Conservation (phyloP, 306 rosid genomes). For the Spatholobus suberectus region DNA sequence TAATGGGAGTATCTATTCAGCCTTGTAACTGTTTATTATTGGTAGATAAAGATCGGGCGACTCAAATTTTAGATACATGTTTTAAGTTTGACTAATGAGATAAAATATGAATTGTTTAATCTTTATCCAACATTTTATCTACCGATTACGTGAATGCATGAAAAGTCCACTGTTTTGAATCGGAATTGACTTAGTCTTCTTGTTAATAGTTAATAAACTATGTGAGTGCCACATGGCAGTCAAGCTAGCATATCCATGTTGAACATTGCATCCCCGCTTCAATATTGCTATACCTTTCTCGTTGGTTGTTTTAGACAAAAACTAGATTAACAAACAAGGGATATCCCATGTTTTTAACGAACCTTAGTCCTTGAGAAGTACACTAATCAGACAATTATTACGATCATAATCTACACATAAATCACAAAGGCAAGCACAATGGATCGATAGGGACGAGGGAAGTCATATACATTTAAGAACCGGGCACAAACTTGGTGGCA, state of each 20-base stretch:
- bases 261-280: not conserved
- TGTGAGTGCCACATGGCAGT: not conserved
- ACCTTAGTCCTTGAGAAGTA: constrained; percentile 28
- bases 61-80: no score
- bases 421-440: not conserved
- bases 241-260: no score
- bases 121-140: no score
- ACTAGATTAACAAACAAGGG: not conserved
- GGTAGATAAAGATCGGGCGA: no score
- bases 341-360: constrained; percentile 16
- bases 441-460: not conserved
- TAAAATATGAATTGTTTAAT: no score
- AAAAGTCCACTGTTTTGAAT: no score
- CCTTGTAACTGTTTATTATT: no score
- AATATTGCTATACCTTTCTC: not conserved
- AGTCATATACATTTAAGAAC: constrained; percentile 48
- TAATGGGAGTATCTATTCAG: no score
- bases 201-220: not conserved
- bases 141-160: no score
- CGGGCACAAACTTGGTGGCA: constrained; percentile 93
- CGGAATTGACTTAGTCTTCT: no score
- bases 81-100: no score
- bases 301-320: not conserved
- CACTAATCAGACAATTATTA: constrained; percentile 27
- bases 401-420: constrained; percentile 35